Conservation (phyloP, 352 stramenopile species). For the Globisporangium barbulae region DNA sequence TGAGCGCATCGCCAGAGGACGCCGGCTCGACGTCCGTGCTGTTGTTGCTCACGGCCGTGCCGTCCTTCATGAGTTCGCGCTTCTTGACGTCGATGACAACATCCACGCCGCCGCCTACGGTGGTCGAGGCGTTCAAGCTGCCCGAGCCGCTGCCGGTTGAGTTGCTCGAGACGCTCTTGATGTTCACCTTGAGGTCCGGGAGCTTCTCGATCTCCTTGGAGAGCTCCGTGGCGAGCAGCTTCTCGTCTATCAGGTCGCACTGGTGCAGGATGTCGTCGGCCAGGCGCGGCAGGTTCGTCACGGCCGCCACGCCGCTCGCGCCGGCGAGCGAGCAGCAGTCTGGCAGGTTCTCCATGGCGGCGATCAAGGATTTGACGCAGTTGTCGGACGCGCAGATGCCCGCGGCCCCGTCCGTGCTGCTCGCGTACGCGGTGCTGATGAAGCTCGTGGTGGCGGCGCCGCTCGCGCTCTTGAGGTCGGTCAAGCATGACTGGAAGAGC, state of each 20-base stretch:
- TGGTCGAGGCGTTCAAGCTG: background rate
- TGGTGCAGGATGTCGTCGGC: constrained; percentile 26
- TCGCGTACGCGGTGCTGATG: constrained; percentile 15
- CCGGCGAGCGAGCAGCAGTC: constrained; percentile 21
- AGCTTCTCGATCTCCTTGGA: constrained; percentile 22
- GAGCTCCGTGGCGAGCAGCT: constrained; percentile 15
- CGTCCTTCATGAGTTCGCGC: constrained; percentile 35
- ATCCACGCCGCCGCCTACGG: constrained; percentile 20
- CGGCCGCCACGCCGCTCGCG: constrained; percentile 3
- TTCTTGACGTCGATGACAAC: constrained; percentile 47
- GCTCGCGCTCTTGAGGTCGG: constrained; percentile 13
- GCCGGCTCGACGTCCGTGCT: constrained; percentile 8
- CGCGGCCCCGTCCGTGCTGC: constrained; percentile 5
- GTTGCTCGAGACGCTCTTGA: constrained; percentile 18
- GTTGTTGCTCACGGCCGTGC: background rate
- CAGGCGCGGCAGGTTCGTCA: constrained; percentile 23
- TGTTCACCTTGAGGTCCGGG: constrained; percentile 25
- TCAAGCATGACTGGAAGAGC: constrained; percentile 16
- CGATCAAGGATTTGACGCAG: constrained; percentile 24
- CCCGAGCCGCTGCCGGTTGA: constrained; percentile 2
- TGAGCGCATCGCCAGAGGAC: background rate
- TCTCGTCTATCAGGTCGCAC: constrained; percentile 22
- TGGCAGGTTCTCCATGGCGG: constrained; percentile 24
- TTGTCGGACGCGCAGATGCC: constrained; percentile 18
- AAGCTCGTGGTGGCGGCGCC: constrained; percentile 14